Percentiles rank a stretch among this genome's conserved stretches.
phyloP scores from a whole-genome alignment of 2,329 filamentous ascomycete species.

The Sporothrix luriei region DNA sequence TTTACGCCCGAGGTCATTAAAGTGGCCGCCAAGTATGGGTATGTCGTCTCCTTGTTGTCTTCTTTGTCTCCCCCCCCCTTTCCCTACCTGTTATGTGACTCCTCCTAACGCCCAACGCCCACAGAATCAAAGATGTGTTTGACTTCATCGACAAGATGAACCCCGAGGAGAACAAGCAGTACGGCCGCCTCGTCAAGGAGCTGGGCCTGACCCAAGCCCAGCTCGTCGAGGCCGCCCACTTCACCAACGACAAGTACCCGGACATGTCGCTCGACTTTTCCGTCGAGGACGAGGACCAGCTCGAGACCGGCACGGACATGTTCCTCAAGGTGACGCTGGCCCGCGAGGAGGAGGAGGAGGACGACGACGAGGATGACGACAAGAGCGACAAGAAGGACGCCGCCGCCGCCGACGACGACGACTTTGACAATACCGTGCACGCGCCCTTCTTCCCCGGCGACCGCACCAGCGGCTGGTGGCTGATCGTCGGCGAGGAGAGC shows the following conservation, averaged over 20 bases:
- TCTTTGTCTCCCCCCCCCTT: not conserved
- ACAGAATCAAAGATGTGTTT: constrained; percentile 85
- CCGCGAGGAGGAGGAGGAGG: constrained; percentile 73
- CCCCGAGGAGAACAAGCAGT: constrained; percentile 84
- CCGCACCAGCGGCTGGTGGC: constrained; percentile 99
- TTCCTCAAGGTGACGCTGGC: constrained; percentile 83
- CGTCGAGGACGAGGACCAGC: constrained; percentile 75
- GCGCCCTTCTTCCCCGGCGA: constrained; percentile 89
- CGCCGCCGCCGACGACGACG: constrained; percentile 64
- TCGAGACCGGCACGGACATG: constrained; percentile 77
- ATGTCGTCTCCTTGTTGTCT: constrained; percentile 48
- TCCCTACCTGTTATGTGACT: too few species aligned
- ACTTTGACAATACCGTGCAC: constrained; percentile 82
- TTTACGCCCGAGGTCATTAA: constrained; percentile 83
- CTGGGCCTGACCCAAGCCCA: constrained; percentile 80
- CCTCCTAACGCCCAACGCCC: too few species aligned
- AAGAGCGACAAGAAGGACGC: constrained; percentile 20
- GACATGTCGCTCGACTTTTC: constrained; percentile 91
- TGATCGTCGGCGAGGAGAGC: constrained; percentile 91
- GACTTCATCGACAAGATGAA: constrained; percentile 99
- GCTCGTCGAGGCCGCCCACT: constrained; percentile 83
- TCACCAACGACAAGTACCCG: constrained; percentile 95
- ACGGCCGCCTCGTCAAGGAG: constrained; percentile 73
- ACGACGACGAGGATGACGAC: constrained; percentile 52
- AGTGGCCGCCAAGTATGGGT: constrained; percentile 76